Evolutionary conservation across 2,329 filamentous ascomycete species (phyloP).

Genomic region (Nothophoma quercina): DNA sequence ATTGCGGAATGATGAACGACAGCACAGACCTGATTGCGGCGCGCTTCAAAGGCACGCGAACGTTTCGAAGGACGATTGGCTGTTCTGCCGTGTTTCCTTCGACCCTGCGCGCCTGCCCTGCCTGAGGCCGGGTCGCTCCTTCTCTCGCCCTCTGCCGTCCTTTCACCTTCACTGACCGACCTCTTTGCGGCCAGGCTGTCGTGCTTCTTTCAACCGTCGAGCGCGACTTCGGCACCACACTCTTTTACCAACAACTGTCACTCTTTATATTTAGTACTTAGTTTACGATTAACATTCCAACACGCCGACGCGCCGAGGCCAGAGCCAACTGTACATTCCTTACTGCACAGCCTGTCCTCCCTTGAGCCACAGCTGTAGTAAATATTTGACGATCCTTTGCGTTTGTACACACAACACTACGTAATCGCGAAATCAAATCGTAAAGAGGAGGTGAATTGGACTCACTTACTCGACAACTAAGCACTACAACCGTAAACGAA

Average conservation of each 20-base stretch:
- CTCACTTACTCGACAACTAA: constrained; percentile 8
- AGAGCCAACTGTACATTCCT: constrained; percentile 40
- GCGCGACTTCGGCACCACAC: constrained; percentile 45
- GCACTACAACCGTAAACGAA: constrained; percentile 5
- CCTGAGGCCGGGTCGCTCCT: constrained; percentile 19
- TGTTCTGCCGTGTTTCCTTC: constrained; percentile 30
- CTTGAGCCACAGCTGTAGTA: constrained; percentile 33
- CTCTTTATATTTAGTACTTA: constrained; percentile 46
- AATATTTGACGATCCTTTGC: constrained; percentile 28
- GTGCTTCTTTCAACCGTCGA: constrained; percentile 50
- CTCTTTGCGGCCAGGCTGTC: constrained; percentile 48
- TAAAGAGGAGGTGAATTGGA: constrained; percentile 23
- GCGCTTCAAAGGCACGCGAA: constrained; percentile 27
- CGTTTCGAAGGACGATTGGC: constrained; percentile 30
- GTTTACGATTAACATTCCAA: constrained; percentile 38
- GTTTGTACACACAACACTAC: constrained; percentile 31
- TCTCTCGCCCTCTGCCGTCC: constrained; percentile 26
- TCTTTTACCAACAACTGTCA: constrained; percentile 41
- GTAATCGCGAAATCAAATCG: constrained; percentile 28
- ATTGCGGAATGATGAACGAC: constrained; percentile 32
- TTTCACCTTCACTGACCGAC: constrained; percentile 27
- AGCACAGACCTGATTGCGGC: constrained; percentile 24
- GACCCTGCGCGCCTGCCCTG: constrained; percentile 17
- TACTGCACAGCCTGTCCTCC: constrained; percentile 30
- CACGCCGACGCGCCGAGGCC: constrained; percentile 23